phyloP scores from a whole-genome alignment of 2,329 filamentous ascomycete species.

The Exophiala sp. region DNA sequence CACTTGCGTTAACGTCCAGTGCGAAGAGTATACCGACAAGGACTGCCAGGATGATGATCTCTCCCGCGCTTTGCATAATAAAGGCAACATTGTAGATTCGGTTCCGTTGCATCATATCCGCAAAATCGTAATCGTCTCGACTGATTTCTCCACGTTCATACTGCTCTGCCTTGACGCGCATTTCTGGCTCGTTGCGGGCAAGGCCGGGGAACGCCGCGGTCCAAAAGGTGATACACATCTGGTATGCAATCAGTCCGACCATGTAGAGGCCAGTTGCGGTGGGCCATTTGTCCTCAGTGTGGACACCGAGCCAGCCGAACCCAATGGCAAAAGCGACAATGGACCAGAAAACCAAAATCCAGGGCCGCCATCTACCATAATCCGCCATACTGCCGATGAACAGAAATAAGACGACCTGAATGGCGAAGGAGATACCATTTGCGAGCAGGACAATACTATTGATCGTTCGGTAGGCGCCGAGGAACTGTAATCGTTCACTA shows the following conservation, averaged over 20 bases:
- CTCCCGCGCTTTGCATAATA: conserved; percentile 60
- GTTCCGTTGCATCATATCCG: conserved; percentile 62
- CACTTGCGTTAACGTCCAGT: conserved; percentile 57
- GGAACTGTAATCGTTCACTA: conserved; percentile 52
- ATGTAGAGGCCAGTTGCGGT: conserved; percentile 62
- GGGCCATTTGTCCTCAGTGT: conserved; percentile 58
- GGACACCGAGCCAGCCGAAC: conserved; percentile 66
- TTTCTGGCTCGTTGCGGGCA: conserved; percentile 51
- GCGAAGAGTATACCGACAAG: conserved; percentile 64
- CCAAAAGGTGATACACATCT: conserved; percentile 67
- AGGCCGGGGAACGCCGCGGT: conserved; percentile 61
- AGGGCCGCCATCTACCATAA: conserved; percentile 63
- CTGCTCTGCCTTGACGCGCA: conserved; percentile 50
- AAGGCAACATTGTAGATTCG: conserved; percentile 62
- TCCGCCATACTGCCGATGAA: conserved; percentile 52
- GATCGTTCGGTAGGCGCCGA: conserved; percentile 56
- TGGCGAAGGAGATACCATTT: conserved; percentile 66
- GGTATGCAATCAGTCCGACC: conserved; percentile 63
- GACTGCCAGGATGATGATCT: conserved; percentile 61
- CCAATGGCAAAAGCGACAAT: conserved; percentile 61
- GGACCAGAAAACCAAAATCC: conserved; percentile 60
- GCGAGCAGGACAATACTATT: conserved; percentile 63
- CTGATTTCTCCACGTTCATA: conserved; percentile 52
- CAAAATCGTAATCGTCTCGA: conserved; percentile 58
- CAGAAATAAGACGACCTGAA: conserved; percentile 56